Conservation (phyloP, 257 asterid species). For the Ocimum tenuiflorum region DNA sequence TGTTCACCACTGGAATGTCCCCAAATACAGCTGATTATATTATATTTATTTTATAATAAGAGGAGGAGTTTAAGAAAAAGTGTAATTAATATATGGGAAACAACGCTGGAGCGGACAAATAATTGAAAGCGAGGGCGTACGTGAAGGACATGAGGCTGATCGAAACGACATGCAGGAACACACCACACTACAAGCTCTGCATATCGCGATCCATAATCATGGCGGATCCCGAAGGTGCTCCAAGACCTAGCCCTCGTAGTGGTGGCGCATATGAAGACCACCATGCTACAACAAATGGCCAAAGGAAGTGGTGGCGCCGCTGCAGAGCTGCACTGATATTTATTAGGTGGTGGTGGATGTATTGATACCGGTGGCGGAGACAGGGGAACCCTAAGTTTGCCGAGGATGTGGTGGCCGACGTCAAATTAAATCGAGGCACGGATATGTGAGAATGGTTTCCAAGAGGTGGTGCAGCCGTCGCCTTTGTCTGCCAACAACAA, state of each 20-base stretch:
- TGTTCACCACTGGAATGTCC: too few relatives aligned
- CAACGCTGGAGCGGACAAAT: too few relatives aligned
- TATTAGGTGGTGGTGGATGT: constrained; percentile 31
- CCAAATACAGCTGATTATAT: too few relatives aligned
- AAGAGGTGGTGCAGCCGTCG: constrained; percentile 18
- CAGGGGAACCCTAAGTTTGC: constrained; percentile 53
- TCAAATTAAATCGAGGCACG: constrained; percentile 42
- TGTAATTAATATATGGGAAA: too few relatives aligned
- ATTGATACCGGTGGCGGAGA: constrained; percentile 41
- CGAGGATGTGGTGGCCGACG: constrained; percentile 47
- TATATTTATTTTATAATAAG: too few relatives aligned
- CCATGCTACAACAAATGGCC: constrained; percentile 14
- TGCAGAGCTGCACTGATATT: constrained; percentile 20
- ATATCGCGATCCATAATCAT: too few relatives aligned
- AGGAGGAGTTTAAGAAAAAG: too few relatives aligned
- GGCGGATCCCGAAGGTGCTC: too few relatives aligned
- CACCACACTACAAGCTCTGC: constrained; percentile 59
- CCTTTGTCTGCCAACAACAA: constrained; percentile 17
- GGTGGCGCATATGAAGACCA: constrained; percentile 34
- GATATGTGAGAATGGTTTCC: constrained; percentile 32
- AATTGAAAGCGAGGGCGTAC: background rate
- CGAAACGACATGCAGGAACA: constrained; percentile 45
- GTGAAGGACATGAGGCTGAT: constrained; percentile 17
- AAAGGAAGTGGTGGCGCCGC: background rate
- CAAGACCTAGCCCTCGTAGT: constrained; percentile 31